Base-by-base conservation (phyloP, 768 basidiomycete species). In the Leccinum olivaceopallidum region DNA sequence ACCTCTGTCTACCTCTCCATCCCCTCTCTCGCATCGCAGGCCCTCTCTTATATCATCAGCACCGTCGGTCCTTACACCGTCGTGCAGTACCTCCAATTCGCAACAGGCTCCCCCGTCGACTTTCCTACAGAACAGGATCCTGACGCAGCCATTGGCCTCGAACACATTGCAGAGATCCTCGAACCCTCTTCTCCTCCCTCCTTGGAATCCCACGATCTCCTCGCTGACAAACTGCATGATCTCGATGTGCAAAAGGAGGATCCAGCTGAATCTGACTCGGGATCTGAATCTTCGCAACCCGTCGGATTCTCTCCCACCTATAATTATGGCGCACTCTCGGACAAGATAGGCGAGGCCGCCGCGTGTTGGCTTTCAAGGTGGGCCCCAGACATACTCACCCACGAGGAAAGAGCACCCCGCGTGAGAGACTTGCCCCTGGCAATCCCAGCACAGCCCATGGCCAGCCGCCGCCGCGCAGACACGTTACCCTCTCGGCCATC, bases 281-380 rank as follows among this genome's bases (percentile, higher is more conserved):
- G 67, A 48, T 65, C 74, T n/a, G 69, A 71, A n/a, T 58, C 62
- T 14, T 58, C 69, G 30, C 64, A 63, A 8, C 59, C 51, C 6
- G 62, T 59, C 2, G 57, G 59, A 6, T 67, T 60, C 22, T 64
- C 68, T 14, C 79, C 81, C 2, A 77, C 76, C 37, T 90, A 86
- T 66, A 82, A 86, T 69, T 96, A 97, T 67, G 95, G 94, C n/a
- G 81, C 85, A n/a, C 80, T 94, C 10, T 90, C 90, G 0, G 86
- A 94, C 74, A 95, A 93, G 77, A 92, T 97, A 58, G 95, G 95
- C 13, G 94, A 96, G 74, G 89, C 92, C 0, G 88, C 89, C 65
- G 83, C 84, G 3, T 92, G 90, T 72, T 98, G 94, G 94, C 78
- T 97, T 18, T 82, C 87, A 1, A 80, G 92, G 49, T 98, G 95